Evolutionary conservation across 768 basidiomycete genomes (phyloP).

Genomic region (Phanerodontia chrysosporium): DNA sequence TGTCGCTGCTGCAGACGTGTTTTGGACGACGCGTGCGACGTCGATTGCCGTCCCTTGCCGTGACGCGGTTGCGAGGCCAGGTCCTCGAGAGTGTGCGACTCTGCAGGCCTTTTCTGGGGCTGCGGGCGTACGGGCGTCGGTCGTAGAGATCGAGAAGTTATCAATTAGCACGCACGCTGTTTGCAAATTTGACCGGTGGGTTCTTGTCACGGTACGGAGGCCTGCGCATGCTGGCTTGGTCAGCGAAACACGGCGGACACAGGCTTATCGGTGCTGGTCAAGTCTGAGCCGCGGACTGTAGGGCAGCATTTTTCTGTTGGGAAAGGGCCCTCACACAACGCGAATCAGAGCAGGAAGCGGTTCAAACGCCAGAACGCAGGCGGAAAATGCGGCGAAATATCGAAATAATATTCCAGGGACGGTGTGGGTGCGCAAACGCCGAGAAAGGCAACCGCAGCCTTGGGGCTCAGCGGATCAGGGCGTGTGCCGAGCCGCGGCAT

Average conservation of each 20-base stretch:
- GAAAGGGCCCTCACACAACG: background rate
- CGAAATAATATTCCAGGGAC: background rate
- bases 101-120: no score
- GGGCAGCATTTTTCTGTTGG: no score
- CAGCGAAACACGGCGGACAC: background rate
- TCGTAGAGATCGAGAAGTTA: no score
- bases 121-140: no score
- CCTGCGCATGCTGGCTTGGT: no score
- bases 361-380: background rate
- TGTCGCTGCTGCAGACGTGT: background rate
- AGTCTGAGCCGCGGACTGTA: background rate
- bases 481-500: background rate
- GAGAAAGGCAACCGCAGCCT: background rate
- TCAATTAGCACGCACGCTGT: no score
- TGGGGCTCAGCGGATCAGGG: background rate
- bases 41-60: background rate
- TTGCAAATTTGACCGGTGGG: no score
- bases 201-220: no score
- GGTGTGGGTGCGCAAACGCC: background rate
- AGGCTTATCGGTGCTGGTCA: background rate
- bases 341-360: background rate
- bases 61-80: no score
- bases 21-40: background rate
- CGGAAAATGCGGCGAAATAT: background rate
- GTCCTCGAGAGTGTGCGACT: no score